These are phyloP conservation scores for Coriolopsis trogii DNA, from an alignment of 1,284 basidiomycete genomes.

Conservation along the genomic window DNA sequence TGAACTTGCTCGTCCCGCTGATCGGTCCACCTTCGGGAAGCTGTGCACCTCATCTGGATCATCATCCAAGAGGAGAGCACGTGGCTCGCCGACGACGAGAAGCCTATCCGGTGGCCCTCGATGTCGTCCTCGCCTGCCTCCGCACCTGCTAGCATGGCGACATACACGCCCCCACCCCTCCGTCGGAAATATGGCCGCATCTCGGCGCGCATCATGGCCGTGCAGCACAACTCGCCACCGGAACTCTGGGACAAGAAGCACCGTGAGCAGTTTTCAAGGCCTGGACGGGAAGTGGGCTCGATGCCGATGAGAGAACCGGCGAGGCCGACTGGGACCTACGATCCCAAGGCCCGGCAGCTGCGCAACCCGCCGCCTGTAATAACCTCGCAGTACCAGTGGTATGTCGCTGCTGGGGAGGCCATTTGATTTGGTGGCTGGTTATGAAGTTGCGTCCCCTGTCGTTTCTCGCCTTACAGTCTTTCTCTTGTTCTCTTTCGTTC, in stretches of 20 bases:
- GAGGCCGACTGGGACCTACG: constrained; percentile 16
- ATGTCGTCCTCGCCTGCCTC: no score
- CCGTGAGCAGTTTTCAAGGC: no score
- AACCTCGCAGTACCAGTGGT: constrained; percentile 24
- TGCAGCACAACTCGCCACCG: constrained; percentile 21
- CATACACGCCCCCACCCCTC: constrained; percentile 1
- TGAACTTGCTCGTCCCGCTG: not conserved
- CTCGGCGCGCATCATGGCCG: constrained; percentile 24
- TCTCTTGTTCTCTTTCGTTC: not conserved
- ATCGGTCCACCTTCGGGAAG: not conserved
- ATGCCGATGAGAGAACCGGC: no score
- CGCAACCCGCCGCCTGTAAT: constrained; percentile 12
- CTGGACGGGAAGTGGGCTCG: no score
- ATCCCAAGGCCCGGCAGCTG: constrained; percentile 11
- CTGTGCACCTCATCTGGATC: constrained; percentile 18
- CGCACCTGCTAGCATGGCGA: no score
- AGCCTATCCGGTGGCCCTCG: constrained; percentile 13
- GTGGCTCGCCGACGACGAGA: not conserved
- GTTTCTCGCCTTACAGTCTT: constrained; percentile 1
- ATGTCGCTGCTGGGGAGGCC: constrained; percentile 11
- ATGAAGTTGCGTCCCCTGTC: not conserved
- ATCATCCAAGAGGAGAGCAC: constrained; percentile 9
- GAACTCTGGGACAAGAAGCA: constrained; percentile 18
- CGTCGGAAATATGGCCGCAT: constrained; percentile 11
- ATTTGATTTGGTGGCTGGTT: constrained; percentile 3